Evolutionary conservation across 208 protist genomes (phyloP), one percentile per base, ranked within the genome.

Genomic region (Leishmania arabica): DNA sequence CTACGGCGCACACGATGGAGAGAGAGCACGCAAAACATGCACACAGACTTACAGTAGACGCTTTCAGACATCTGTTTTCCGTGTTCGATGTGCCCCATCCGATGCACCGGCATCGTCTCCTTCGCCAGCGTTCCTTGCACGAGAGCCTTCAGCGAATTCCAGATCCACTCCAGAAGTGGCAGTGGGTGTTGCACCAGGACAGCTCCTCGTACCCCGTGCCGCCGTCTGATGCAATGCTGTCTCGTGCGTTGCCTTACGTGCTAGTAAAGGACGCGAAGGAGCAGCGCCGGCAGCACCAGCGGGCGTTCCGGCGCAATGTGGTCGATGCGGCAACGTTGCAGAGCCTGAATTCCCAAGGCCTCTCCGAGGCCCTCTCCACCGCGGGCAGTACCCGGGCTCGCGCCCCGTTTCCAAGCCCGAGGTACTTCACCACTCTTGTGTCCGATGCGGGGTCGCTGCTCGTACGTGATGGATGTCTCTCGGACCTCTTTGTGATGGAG

Each of bases 401-500:
- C 31, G 42, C 45, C 42, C 51, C 62, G 27, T n/a, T 49, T 40
- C 62, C 60, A 6, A 62, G 17, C 8, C 76, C 76, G 45, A 64
- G 76, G 49, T 79, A 79, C 64, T 79, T 71, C n/a, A 79, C 77
- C 2, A 75, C 66, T 9, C 40, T 74, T 19, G 66, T 80, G 5
- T 69, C 65, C 2, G 77, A 74, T 74, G 77, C 51, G 27, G 77
- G 77, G 4, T 11, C 42, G 66, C 34, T 80, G 53, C 72, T 78
- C 5, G 40, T 71, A 47, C 45, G 47, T 27, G 66, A 83, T 34
- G 79, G 79, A 19, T 89, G 84, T 64, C 70, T 92, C 2, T 84
- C 84, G 1, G 86, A 90, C 65, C 78, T 92, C 7, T 92, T 85
- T 49, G 89, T 92, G 54, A 49, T 92, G 9, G 86, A 90, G 72